Evolutionary conservation across 2,329 filamentous ascomycete genomes (phyloP), one percentile per base, ranked within the genome.

Genomic region (Colletotrichum lupini): DNA sequence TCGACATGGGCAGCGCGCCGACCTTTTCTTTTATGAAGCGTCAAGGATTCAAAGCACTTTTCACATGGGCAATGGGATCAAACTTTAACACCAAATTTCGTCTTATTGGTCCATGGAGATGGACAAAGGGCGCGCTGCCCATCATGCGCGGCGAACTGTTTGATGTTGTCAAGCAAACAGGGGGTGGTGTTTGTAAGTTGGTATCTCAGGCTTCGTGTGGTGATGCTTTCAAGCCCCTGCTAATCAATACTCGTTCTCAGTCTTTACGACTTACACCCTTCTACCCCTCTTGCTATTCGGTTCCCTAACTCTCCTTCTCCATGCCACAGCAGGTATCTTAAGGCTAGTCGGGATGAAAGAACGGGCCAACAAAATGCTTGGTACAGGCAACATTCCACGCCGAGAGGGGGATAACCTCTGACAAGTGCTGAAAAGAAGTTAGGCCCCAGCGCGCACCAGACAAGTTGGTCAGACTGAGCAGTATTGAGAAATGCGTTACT

Each of bases 51-150:
- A 84, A 82, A 71, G 67, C 85, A 9, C 79, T 83, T 6, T 83
- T 82, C 67, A 83, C 82, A 0, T 88, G 86, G 86, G 85, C 86
- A 1, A 83, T 87, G 78, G 83, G 85, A 0, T 81, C 85, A 35
- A 87, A 87, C 77, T 85, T 88, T 76, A 87, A 87, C 67, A 78
- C 84, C 37, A 88, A 88, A 73, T 88, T 88, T 68, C 81, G 85
- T 5, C 76, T 88, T 3, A 77, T 84, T 0, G 85, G 85, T 0
- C 85, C 85, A 0, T 87, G 85, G 85, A 81, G 80, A 58, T 81
- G 80, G 77, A 80, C 84, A 26, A 72, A 77, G 1, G 77, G 77
- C 0, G 85, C 84, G 0, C 76, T 78, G 9, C 68, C 75, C 1
- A 80, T 86, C 30, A 85, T 87, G 84, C 75, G 78, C 12, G 80